These are phyloP conservation scores for Pseudogymnoascus sp. DNA, from an alignment of 2,329 filamentous ascomycete species.

Conservation along the genomic window DNA sequence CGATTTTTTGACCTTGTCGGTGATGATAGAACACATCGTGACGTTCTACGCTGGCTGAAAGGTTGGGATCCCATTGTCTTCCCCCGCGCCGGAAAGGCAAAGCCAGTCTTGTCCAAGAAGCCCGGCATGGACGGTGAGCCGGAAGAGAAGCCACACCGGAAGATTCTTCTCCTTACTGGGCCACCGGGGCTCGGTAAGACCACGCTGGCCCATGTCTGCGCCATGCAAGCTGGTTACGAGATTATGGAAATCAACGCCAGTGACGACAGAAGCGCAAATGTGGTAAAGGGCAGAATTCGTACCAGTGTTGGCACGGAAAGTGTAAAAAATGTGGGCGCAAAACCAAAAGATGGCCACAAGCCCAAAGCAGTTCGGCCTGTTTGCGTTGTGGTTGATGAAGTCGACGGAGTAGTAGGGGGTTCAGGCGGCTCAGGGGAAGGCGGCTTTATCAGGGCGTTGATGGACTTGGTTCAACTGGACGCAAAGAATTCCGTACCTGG, in stretches of 20 bases:
- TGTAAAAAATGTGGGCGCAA: conserved; percentile 63
- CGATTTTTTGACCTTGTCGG: conserved; percentile 91
- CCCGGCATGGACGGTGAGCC: conserved; percentile 41
- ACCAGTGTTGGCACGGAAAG: conserved; percentile 93
- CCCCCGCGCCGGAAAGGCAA: conserved; percentile 56
- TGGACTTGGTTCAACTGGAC: conserved; percentile 80
- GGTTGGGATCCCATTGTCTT: conserved; percentile 91
- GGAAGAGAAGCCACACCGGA: conserved; percentile 72
- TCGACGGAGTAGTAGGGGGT: conserved; percentile 85
- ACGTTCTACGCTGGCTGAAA: conserved; percentile 89
- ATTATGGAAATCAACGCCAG: conserved; percentile 97
- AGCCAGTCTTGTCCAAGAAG: conserved; percentile 36
- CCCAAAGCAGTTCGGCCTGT: conserved; percentile 75
- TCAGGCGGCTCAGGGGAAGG: conserved; percentile 74
- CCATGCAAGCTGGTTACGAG: conserved; percentile 90
- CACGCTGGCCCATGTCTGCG: conserved; percentile 91
- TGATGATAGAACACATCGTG: conserved; percentile 86
- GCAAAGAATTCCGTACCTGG: conserved; percentile 60
- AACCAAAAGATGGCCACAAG: conserved; percentile 44
- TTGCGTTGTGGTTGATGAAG: conserved; percentile 92
- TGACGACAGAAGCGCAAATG: conserved; percentile 81
- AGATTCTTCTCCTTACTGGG: conserved; percentile 83
- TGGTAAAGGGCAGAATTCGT: conserved; percentile 84
- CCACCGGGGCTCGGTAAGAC: conserved; percentile 94
- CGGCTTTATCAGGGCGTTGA: conserved; percentile 89